These are phyloP conservation scores for Diutina sp. DNA, from an alignment of 1,139 yeast species.

Conservation along the genomic window DNA sequence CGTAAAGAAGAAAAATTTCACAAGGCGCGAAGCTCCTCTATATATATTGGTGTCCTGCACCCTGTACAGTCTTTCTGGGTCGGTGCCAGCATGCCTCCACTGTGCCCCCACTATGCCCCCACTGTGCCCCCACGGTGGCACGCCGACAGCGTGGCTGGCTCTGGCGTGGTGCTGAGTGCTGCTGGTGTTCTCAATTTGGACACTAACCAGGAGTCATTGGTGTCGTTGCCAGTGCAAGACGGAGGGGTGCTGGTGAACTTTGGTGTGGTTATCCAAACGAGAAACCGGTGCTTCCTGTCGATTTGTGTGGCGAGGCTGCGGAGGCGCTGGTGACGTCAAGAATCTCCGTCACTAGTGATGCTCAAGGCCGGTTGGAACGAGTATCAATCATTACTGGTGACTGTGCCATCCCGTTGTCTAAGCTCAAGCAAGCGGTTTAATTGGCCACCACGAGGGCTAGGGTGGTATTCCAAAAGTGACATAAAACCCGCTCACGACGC, in stretches of 20 bases:
- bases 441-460: not conserved
- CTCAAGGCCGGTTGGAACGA: not conserved
- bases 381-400: not conserved
- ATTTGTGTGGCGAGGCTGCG: conserved; percentile 72
- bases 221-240: conserved; percentile 20
- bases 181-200: conserved; percentile 21
- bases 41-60: too few species aligned
- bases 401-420: not conserved
- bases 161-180: conserved; percentile 27
- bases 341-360: conserved; percentile 8
- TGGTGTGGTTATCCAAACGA: conserved; percentile 41
- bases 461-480: too few species aligned
- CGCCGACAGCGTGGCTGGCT: too few species aligned
- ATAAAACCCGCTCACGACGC: too few species aligned
- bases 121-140: too few species aligned
- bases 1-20: not conserved
- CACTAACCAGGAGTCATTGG: conserved; percentile 11
- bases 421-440: not conserved
- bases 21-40: too few species aligned
- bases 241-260: conserved; percentile 45
- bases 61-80: too few species aligned
- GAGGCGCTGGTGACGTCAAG: conserved; percentile 37
- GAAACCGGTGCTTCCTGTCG: conserved; percentile 34
- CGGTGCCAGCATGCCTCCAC: too few species aligned
- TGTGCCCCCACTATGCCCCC: too few species aligned